Conservation (phyloP, 2,329 filamentous ascomycete species). For the Tolypocladium amazonense region DNA sequence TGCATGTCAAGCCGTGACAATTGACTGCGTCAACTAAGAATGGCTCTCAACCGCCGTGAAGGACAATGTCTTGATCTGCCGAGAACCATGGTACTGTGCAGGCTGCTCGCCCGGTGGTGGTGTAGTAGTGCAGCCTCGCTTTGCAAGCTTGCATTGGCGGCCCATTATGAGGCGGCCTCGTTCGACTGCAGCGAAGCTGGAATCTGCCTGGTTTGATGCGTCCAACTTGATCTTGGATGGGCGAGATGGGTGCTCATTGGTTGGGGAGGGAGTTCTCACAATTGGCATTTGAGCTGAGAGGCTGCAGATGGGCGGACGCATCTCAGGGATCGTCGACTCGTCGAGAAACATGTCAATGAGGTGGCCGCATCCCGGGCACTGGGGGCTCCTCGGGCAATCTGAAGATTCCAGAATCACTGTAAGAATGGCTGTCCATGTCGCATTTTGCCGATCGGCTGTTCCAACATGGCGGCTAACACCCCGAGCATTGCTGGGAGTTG, state of each 20-base stretch:
- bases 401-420: neutral
- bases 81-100: neutral
- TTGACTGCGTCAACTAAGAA: neutral
- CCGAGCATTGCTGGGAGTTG: neutral
- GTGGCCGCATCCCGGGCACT: neutral
- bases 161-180: neutral
- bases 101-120: neutral
- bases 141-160: neutral
- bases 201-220: constrained; percentile 1
- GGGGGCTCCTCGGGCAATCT: neutral
- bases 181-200: neutral
- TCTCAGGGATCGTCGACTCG: neutral
- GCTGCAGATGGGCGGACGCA: neutral
- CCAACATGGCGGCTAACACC: neutral
- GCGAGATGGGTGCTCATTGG: neutral
- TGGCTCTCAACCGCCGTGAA: neutral
- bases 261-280: neutral
- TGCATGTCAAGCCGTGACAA: neutral
- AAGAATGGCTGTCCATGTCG: neutral
- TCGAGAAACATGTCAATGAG: neutral
- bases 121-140: neutral
- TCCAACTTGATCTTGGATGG: neutral
- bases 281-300: neutral
- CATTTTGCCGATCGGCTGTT: neutral
- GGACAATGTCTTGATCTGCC: neutral